Percentiles rank a stretch among this genome's conserved stretches.
These are phyloP conservation scores for Pholiota microspora DNA, from an alignment of 768 basidiomycete genomes.

Conservation along the genomic window DNA sequence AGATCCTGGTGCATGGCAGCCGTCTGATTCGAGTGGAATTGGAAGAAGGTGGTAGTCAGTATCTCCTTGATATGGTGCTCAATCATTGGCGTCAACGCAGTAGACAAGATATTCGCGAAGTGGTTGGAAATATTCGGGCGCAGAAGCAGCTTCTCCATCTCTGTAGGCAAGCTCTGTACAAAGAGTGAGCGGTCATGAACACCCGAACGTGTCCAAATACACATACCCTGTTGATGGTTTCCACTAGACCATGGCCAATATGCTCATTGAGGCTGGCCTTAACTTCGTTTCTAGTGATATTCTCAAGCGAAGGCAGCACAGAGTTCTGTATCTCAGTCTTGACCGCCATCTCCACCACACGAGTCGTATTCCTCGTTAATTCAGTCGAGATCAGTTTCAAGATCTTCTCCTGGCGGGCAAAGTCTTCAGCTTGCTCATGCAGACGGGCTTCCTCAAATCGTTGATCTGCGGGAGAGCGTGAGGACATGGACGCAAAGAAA, in stretches of 20 bases:
- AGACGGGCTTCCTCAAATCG: constrained; percentile 80
- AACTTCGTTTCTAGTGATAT: constrained; percentile 79
- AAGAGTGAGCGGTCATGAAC: constrained; percentile 12
- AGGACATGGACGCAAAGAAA: constrained; percentile 10
- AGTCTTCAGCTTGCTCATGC: constrained; percentile 78
- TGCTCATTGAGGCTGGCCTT: constrained; percentile 76
- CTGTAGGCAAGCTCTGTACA: constrained; percentile 65
- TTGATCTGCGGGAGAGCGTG: constrained; percentile 50
- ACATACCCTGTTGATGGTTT: constrained; percentile 71
- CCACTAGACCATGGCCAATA: constrained; percentile 69
- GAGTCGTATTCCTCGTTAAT: constrained; percentile 82
- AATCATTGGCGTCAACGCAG: constrained; percentile 70
- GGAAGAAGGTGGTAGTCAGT: constrained; percentile 70
- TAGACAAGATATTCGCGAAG: constrained; percentile 71
- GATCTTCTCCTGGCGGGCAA: constrained; percentile 84
- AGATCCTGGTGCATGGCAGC: constrained; percentile 78
- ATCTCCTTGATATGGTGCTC: constrained; percentile 83
- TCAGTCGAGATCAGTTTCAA: constrained; percentile 86
- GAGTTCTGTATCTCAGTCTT: constrained; percentile 83
- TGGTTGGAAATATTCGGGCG: constrained; percentile 77
- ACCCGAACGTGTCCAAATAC: neutral
- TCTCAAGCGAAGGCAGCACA: constrained; percentile 79
- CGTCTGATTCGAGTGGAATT: constrained; percentile 74
- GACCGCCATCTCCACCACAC: constrained; percentile 87
- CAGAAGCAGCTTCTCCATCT: constrained; percentile 76